Percentiles rank a stretch among this genome's conserved stretches.
Conservation (phyloP, 2,329 filamentous ascomycete species). For the Monilinia polystroma region DNA sequence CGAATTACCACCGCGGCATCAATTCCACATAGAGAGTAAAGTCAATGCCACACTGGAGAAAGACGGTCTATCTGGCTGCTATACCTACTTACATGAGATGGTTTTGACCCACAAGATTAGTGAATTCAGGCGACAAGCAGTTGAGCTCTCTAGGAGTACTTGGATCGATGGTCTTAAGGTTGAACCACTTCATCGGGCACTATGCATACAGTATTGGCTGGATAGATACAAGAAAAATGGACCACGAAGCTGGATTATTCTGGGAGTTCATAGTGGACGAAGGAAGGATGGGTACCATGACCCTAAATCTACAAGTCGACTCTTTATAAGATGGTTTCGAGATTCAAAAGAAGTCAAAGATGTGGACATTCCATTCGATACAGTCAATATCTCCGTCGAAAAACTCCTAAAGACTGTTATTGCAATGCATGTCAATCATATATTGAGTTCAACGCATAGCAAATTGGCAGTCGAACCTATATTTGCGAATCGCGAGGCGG, state of each 20-base stretch:
- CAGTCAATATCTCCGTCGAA: constrained; percentile 69
- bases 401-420: constrained; percentile 70
- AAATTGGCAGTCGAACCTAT: constrained; percentile 60
- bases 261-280: constrained; percentile 72
- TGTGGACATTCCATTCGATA: constrained; percentile 65
- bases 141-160: constrained; percentile 63
- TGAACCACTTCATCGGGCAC: constrained; percentile 74
- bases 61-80: constrained; percentile 76
- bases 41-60: constrained; percentile 69
- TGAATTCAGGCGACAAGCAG: constrained; percentile 75
- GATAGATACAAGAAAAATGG: constrained; percentile 55
- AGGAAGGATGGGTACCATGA: constrained; percentile 45
- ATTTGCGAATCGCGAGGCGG: constrained; percentile 59
- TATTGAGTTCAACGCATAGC: constrained; percentile 65
- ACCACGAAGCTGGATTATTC: constrained; percentile 85
- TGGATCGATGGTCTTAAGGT: constrained; percentile 80
- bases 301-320: constrained; percentile 50
- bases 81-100: constrained; percentile 82
- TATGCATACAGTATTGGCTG: constrained; percentile 91
- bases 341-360: constrained; percentile 73
- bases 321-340: constrained; percentile 78
- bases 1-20: constrained; percentile 60
- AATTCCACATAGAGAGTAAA: constrained; percentile 64
- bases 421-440: constrained; percentile 69
- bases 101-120: constrained; percentile 88